These are phyloP conservation scores for Ceratocystis albifundus DNA, from an alignment of 2,329 filamentous ascomycete genomes.

Conservation along the genomic window DNA sequence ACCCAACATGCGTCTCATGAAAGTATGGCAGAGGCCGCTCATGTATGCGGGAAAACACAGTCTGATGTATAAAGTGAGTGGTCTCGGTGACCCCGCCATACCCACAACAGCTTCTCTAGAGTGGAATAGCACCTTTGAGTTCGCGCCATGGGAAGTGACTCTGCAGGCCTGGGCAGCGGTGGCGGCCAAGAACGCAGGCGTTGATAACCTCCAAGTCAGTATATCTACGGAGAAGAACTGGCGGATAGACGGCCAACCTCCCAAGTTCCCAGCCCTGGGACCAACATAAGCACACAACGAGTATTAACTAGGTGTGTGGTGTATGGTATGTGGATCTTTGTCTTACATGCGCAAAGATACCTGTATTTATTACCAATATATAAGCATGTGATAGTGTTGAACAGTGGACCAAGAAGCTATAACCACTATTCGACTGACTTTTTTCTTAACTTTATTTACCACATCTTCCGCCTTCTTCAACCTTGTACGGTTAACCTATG, in stretches of 20 bases:
- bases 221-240: background rate
- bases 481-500: background rate
- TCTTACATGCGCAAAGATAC: background rate
- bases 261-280: slow-evolving; percentile 9
- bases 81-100: background rate
- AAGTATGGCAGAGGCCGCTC: slow-evolving; percentile 25
- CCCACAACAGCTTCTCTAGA: slow-evolving; percentile 19
- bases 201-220: background rate
- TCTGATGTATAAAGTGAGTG: slow-evolving; percentile 23
- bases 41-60: slow-evolving; percentile 27
- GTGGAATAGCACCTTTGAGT: slow-evolving; percentile 25
- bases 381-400: background rate
- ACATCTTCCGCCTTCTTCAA: background rate
- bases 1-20: slow-evolving; percentile 25
- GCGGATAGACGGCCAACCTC: slow-evolving; percentile 13
- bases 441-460: background rate
- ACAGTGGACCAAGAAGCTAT: background rate
- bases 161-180: slow-evolving; percentile 26
- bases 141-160: slow-evolving; percentile 25
- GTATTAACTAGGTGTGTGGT: background rate
- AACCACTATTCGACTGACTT: background rate
- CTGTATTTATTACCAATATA: background rate
- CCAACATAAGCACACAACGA: background rate
- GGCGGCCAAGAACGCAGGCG: slow-evolving; percentile 21
- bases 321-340: background rate